phyloP scores from a whole-genome alignment of 306 rosid species.

The Castanea sativa region DNA sequence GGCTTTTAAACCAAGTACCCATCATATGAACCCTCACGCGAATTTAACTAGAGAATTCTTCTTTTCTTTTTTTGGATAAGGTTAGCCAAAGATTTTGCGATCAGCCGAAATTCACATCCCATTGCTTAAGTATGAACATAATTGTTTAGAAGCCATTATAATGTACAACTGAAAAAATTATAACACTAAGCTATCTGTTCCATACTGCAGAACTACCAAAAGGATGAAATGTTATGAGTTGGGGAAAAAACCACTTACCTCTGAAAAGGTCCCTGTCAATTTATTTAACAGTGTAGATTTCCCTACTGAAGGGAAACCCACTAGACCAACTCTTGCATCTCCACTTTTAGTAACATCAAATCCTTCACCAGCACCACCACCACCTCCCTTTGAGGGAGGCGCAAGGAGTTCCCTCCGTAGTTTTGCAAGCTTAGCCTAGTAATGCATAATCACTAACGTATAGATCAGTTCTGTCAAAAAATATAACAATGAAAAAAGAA shows the following conservation, averaged over 20 bases:
- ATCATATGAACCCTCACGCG: neutral
- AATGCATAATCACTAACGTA: conserved; percentile 18
- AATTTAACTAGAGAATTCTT: neutral
- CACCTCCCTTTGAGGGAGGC: conserved; percentile 87
- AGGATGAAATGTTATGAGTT: conserved; percentile 8
- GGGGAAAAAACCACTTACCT: conserved; percentile 49
- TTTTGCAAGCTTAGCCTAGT: conserved; percentile 96
- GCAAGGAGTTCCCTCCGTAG: conserved; percentile 86
- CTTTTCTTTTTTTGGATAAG: no score
- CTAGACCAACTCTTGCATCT: conserved; percentile 98
- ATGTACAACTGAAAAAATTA: neutral
- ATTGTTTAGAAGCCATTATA: neutral
- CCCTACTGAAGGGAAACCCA: conserved; percentile 98
- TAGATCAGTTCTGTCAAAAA: conserved; percentile 18
- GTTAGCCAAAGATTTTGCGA: neutral
- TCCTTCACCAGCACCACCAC: conserved; percentile 98
- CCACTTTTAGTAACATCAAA: conserved; percentile 99
- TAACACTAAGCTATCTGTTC: neutral
- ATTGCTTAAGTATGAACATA: neutral
- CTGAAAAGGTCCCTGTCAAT: conserved; percentile 97
- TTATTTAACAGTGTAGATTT: conserved; percentile 93
- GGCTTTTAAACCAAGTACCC: neutral
- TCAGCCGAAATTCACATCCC: neutral
- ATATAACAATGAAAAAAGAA: neutral
- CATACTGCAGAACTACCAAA: neutral